A percentile compares a stretch with the other conserved stretches of the same genome.
Conservation (phyloP, 2,329 filamentous ascomycete genomes). For the Botrytis hyacinthi region DNA sequence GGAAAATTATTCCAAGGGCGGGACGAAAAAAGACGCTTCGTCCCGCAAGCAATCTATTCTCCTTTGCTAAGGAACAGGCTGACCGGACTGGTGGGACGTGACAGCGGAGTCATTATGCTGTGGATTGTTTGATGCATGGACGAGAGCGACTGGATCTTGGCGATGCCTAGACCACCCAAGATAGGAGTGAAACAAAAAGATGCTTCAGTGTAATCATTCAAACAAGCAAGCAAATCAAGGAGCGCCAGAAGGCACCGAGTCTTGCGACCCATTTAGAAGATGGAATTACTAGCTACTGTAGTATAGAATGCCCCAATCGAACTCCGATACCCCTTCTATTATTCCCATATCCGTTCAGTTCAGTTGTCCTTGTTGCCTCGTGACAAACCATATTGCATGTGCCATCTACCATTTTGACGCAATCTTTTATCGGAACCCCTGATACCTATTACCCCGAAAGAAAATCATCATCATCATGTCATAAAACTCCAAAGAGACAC, state of each 20-base stretch:
- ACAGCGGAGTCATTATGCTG: slow-evolving; percentile 1
- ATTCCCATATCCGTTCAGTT: slow-evolving; percentile 1
- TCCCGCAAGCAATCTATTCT: background rate
- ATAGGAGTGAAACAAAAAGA: background rate
- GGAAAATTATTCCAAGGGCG: background rate
- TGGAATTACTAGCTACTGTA: slow-evolving; percentile 16
- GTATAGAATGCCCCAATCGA: background rate
- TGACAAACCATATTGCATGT: slow-evolving; percentile 5
- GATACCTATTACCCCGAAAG: background rate
- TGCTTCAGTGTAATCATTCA: background rate
- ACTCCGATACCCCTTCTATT: slow-evolving; percentile 13
- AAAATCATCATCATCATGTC: slow-evolving; percentile 14
- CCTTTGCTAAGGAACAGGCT: background rate
- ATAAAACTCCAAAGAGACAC: background rate
- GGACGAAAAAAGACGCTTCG: background rate
- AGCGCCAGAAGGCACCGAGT: slow-evolving; percentile 14
- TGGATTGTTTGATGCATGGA: background rate
- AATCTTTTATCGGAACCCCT: background rate
- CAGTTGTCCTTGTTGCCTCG: slow-evolving; percentile 14
- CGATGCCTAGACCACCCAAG: background rate
- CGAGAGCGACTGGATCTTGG: background rate
- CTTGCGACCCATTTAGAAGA: slow-evolving; percentile 15
- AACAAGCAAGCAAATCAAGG: background rate
- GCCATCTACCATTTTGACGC: slow-evolving; percentile 15
- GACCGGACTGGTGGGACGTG: slow-evolving; percentile 5